These are phyloP conservation scores for Mortierella sp. DNA, from an alignment of 371 early-diverging fungal species.

Conservation along the genomic window DNA sequence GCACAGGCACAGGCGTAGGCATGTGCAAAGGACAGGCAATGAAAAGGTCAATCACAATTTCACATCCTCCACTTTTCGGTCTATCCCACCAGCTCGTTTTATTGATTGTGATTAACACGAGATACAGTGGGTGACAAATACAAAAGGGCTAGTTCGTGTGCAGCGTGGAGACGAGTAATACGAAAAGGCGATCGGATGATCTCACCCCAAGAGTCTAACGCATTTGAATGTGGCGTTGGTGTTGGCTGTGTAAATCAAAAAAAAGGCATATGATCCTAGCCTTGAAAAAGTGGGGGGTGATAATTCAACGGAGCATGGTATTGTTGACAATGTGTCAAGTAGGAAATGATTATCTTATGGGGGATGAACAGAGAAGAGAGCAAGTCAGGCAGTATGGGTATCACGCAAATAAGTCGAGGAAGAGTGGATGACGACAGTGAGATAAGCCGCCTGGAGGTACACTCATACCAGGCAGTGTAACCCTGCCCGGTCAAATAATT, in stretches of 20 bases:
- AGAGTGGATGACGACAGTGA: not conserved
- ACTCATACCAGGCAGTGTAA: not conserved
- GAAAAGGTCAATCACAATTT: not conserved
- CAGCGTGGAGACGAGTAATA: not conserved
- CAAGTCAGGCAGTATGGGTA: not conserved
- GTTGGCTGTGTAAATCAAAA: not conserved
- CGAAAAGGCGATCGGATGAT: conserved; percentile 12
- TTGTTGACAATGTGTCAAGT: not conserved
- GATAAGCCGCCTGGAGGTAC: not conserved
- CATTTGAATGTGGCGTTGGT: not conserved
- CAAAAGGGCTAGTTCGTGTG: conserved; percentile 10
- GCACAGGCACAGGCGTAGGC: conserved; percentile 7
- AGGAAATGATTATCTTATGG: not conserved
- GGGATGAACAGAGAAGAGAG: not conserved
- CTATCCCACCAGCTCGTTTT: conserved; percentile 1
- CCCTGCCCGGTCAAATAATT: not conserved
- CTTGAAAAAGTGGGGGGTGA: not conserved
- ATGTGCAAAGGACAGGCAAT: not conserved
- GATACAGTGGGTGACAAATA: conserved; percentile 5
- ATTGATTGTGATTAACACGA: conserved; percentile 8
- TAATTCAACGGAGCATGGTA: not conserved
- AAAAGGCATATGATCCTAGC: conserved; percentile 2
- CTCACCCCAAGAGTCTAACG: not conserved
- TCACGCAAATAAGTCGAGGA: not conserved
- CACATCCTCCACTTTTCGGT: not conserved